Conservation (phyloP, 345 rosid genomes). For the Populus simonii region DNA sequence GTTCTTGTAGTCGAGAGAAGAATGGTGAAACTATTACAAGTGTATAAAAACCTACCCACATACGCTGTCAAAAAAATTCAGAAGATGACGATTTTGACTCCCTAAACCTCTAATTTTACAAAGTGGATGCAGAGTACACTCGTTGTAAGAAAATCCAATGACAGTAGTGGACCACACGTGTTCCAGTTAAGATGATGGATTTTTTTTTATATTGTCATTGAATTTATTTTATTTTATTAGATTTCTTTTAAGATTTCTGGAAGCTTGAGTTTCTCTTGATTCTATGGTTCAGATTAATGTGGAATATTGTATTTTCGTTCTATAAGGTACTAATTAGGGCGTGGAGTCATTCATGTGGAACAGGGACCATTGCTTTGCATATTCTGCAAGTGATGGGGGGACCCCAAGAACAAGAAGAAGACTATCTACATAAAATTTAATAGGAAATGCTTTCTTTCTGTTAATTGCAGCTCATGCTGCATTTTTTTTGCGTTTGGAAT, state of each 20-base stretch:
- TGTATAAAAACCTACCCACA: too few species aligned
- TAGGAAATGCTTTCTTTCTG: not conserved
- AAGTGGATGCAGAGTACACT: too few species aligned
- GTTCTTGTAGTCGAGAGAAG: too few species aligned
- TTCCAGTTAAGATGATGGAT: too few species aligned
- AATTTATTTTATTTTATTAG: too few species aligned
- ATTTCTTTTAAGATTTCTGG: conserved; percentile 3
- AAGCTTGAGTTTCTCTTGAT: not conserved
- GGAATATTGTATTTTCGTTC: not conserved
- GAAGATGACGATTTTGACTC: too few species aligned
- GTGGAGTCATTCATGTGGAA: not conserved
- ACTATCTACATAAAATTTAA: not conserved
- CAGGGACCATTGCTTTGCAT: not conserved
- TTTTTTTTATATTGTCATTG: too few species aligned
- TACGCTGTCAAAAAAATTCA: too few species aligned
- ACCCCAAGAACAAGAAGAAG: not conserved
- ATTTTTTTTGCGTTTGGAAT: not conserved
- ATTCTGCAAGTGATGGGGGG: not conserved
- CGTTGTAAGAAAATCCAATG: too few species aligned
- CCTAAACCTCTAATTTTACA: too few species aligned
- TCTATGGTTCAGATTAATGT: not conserved
- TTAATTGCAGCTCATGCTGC: not conserved
- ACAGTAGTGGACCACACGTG: too few species aligned
- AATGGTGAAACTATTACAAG: too few species aligned
- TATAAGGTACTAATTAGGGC: not conserved